These are phyloP conservation scores for Ilex asprella DNA, from an alignment of 257 asterid species.

Conservation along the genomic window DNA sequence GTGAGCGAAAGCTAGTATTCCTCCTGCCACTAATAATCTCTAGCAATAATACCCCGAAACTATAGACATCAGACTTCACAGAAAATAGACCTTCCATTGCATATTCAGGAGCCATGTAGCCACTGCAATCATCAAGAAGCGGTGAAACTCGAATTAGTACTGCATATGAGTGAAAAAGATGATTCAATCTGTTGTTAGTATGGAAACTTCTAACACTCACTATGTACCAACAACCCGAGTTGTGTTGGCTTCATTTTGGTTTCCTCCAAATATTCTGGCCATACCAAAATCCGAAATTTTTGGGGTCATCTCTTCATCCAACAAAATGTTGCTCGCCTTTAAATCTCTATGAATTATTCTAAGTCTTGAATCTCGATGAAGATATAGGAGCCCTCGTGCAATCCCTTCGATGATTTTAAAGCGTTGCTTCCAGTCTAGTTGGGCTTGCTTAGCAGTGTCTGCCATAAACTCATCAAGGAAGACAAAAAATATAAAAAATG, in stretches of 20 bases:
- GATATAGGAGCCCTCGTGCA: constrained; percentile 83
- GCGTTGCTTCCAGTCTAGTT: constrained; percentile 61
- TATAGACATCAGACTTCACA: constrained; percentile 77
- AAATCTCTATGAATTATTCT: constrained; percentile 80
- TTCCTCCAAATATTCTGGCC: constrained; percentile 87
- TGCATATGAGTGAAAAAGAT: background rate
- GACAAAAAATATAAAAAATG: background rate
- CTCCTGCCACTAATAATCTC: constrained; percentile 70
- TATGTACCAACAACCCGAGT: constrained; percentile 77
- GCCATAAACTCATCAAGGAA: constrained; percentile 5
- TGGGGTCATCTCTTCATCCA: constrained; percentile 89
- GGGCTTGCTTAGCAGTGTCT: constrained; percentile 48
- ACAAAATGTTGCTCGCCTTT: constrained; percentile 77
- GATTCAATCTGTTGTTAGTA: background rate
- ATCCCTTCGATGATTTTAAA: constrained; percentile 72
- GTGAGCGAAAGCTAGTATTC: constrained; percentile 44
- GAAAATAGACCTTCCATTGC: constrained; percentile 96
- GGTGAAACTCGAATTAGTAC: too few species aligned
- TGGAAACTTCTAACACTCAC: constrained; percentile 36
- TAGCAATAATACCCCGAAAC: constrained; percentile 73
- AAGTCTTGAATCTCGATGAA: constrained; percentile 87
- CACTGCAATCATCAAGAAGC: constrained; percentile 27
- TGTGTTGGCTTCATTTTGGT: constrained; percentile 78
- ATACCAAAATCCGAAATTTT: constrained; percentile 91
- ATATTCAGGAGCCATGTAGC: constrained; percentile 95